Evolutionary conservation across 2,329 filamentous ascomycete species (phyloP).

Genomic region (Escovopsis sp.): DNA sequence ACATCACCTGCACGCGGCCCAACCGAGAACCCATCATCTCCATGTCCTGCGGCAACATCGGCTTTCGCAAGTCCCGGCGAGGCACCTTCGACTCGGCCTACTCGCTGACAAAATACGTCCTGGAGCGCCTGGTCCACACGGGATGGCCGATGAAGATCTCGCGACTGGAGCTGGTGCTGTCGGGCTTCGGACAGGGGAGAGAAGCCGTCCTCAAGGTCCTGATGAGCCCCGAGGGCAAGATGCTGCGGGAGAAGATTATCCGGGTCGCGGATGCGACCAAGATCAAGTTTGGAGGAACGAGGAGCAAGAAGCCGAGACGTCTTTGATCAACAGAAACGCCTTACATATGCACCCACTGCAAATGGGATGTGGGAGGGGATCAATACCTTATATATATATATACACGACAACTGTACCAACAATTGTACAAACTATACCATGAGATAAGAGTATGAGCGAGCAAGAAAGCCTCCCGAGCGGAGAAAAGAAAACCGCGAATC

Average conservation of each 20-base stretch:
- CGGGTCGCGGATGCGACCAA: constrained; percentile 76
- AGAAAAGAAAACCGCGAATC: no score
- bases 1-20: constrained; percentile 78
- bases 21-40: constrained; percentile 67
- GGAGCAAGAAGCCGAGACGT: constrained; percentile 72
- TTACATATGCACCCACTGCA: not conserved
- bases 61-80: constrained; percentile 72
- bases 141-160: constrained; percentile 64
- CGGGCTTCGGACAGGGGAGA: constrained; percentile 75
- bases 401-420: constrained; percentile 17
- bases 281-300: constrained; percentile 89
- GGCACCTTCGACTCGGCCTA: constrained; percentile 84
- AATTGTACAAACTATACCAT: constrained; percentile 20
- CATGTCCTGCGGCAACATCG: constrained; percentile 72
- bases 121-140: constrained; percentile 72
- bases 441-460: constrained; percentile 8
- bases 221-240: constrained; percentile 68
- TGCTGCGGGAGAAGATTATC: constrained; percentile 59
- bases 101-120: constrained; percentile 71
- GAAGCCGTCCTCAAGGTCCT: constrained; percentile 85
- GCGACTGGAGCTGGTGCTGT: constrained; percentile 63
- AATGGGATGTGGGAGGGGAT: constrained; percentile 2
- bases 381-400: not conserved
- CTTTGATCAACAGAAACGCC: constrained; percentile 27
- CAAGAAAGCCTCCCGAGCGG: constrained; percentile 3